Evolutionary conservation across 2,329 filamentous ascomycete genomes (phyloP).

Genomic region (Fusarium ramigenum): DNA sequence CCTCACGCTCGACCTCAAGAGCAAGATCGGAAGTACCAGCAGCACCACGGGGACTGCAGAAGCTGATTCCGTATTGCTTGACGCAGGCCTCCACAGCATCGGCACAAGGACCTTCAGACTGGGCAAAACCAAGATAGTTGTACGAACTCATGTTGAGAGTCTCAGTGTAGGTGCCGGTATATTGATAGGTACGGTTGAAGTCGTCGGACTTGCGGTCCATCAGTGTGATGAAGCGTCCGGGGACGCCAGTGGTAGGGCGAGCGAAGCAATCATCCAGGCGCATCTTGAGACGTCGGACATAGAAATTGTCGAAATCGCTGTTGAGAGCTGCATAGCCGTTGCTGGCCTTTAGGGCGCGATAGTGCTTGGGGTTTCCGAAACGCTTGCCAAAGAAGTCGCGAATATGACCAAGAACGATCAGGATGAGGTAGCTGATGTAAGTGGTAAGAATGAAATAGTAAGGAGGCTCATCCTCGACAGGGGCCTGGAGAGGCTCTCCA

Average conservation of each 20-base stretch:
- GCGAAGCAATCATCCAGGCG: constrained; percentile 98
- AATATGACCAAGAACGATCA: constrained; percentile 95
- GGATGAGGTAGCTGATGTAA: constrained; percentile 96
- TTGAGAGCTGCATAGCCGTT: constrained; percentile 96
- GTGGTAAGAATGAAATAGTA: constrained; percentile 98
- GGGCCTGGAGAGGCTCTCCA: constrained; percentile 80
- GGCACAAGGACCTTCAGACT: constrained; percentile 95
- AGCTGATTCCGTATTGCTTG: constrained; percentile 84
- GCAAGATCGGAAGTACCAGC: constrained; percentile 88
- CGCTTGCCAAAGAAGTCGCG: constrained; percentile 98
- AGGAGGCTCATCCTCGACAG: constrained; percentile 92
- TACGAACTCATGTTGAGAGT: constrained; percentile 99
- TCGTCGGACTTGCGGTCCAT: constrained; percentile 91
- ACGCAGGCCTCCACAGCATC: constrained; percentile 89
- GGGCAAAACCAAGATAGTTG: constrained; percentile 98
- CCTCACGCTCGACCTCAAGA: constrained; percentile 86
- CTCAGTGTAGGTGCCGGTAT: constrained; percentile 90
- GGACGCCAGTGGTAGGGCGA: constrained; percentile 90
- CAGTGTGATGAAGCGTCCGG: constrained; percentile 91
- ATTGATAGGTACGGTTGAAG: constrained; percentile 89
- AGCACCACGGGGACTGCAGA: constrained; percentile 84
- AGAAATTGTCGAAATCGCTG: constrained; percentile 99
- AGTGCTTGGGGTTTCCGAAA: constrained; percentile 83
- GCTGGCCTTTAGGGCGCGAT: constrained; percentile 81
- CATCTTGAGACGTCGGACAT: constrained; percentile 90